Evolutionary conservation across 768 basidiomycete species (phyloP), one percentile per base, ranked within the genome.

Genomic region (Mycena venus): DNA sequence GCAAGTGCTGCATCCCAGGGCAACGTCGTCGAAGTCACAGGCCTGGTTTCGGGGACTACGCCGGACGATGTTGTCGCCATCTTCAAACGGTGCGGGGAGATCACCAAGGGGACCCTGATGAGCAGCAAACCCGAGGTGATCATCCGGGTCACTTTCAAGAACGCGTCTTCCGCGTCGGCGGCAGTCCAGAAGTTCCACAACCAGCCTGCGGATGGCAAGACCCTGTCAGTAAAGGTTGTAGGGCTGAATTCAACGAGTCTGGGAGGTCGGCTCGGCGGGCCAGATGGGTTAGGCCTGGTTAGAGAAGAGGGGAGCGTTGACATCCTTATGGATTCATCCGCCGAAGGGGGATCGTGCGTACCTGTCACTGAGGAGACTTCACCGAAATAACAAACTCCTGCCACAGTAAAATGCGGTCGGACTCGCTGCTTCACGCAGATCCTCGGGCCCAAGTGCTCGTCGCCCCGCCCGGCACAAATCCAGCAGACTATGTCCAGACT

Each of bases 31-130:
- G 90, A 95, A 80, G 92, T 96, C 27, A 86, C 90, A 4, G 94
- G 94, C 4, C 83, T 96, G 27, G 93, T 92, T 12, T 83, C 84
- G 14, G 95, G 95, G 2, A 96, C 95, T 29, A 95, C 93, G 10
- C 88, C 93, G 19, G 95, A 93, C 19, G 95, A 96, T 81, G 95
- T 96, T 59, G 90, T 91, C 80, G 94, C 95, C 29, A 96, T 96
- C 67, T 96, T 96, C 87, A 92, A 93, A 75, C 91, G 92, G 27
- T 95, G 95, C 77, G 94, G 94, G 9, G 84, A 90, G 23, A 91
- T 94, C 74, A 88, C 90, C 36, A 85, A 87, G 21, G 84, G 86
- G 38, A 87, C 85, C 61, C 82, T 88, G 21, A 76, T 86, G 15
- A 76, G 80, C 61, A 80, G 77, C 78, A 78, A 78, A 65, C 81